phyloP scores from a whole-genome alignment of 106 monocot genomes.

The Dioscorea dumetorum region DNA sequence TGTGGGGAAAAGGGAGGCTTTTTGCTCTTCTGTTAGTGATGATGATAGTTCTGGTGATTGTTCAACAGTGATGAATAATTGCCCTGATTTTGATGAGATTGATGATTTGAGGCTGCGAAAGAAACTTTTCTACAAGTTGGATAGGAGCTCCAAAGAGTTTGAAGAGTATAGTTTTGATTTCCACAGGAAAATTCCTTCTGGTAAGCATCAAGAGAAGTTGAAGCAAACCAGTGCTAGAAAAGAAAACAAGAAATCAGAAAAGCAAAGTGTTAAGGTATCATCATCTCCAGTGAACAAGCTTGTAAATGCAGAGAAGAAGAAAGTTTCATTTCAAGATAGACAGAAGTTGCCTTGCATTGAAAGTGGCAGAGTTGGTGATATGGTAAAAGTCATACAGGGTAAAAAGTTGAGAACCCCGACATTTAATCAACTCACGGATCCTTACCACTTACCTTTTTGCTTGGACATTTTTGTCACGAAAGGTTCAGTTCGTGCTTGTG shows the following conservation, averaged over 20 bases:
- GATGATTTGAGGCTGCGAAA: slow-evolving; percentile 56
- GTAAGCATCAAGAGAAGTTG: slow-evolving; percentile 18
- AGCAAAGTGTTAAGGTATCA: neutral
- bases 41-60: neutral
- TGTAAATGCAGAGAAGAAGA: neutral
- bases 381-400: neutral
- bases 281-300: neutral
- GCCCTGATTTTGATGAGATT: slow-evolving; percentile 48
- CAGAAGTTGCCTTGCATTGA: neutral
- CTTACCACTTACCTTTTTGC: slow-evolving; percentile 81
- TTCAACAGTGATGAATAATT: neutral
- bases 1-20: neutral
- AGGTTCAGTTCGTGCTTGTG: slow-evolving; percentile 76
- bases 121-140: slow-evolving; percentile 73
- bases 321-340: neutral
- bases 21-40: too few species aligned
- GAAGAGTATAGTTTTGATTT: slow-evolving; percentile 56
- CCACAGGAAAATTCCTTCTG: slow-evolving; percentile 31
- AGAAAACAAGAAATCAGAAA: slow-evolving; percentile 22
- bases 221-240: slow-evolving; percentile 7
- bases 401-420: slow-evolving; percentile 55
- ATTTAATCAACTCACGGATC: slow-evolving; percentile 65
- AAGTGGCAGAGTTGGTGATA: neutral
- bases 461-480: slow-evolving; percentile 69
- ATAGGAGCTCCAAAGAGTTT: slow-evolving; percentile 59